Percentiles rank a stretch among this genome's conserved stretches.
Conservation (phyloP, 352 stramenopile genomes). For the Globisporangium nodosum region DNA sequence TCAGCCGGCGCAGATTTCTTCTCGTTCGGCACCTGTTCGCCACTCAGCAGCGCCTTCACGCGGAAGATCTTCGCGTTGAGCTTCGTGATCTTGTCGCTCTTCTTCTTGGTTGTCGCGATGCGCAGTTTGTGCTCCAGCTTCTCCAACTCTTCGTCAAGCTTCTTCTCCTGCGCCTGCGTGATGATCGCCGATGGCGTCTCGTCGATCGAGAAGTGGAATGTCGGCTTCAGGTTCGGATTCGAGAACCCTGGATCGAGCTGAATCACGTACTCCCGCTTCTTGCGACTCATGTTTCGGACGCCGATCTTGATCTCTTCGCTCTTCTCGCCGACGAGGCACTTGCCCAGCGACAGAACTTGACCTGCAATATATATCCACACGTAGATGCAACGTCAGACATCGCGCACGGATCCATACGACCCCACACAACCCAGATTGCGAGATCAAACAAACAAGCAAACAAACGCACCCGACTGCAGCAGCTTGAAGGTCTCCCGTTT, state of each 20-base stretch:
- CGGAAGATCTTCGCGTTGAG: constrained; percentile 79
- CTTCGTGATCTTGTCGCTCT: constrained; percentile 83
- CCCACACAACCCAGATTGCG: too few relatives aligned
- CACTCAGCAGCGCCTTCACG: constrained; percentile 71
- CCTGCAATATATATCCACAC: constrained; percentile 23
- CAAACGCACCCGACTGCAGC: constrained; percentile 70
- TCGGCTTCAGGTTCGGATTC: constrained; percentile 53
- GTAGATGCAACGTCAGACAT: not conserved
- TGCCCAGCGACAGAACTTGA: constrained; percentile 79
- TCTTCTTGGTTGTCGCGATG: constrained; percentile 88
- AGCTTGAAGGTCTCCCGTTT: constrained; percentile 89
- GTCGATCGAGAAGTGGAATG: constrained; percentile 81
- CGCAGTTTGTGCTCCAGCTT: constrained; percentile 88
- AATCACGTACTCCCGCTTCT: constrained; percentile 86
- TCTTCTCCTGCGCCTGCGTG: constrained; percentile 88
- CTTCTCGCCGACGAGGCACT: constrained; percentile 78
- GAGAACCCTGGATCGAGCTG: constrained; percentile 76
- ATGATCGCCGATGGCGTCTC: constrained; percentile 78
- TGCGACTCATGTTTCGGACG: constrained; percentile 84
- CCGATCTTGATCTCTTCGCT: constrained; percentile 82
- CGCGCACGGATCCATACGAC: too few relatives aligned
- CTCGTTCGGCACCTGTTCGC: constrained; percentile 63
- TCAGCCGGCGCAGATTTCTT: constrained; percentile 26
- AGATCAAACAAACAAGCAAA: not conserved
- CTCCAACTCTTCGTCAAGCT: constrained; percentile 86